Evolutionary conservation across 2,329 filamentous ascomycete genomes (phyloP).

Genomic region (Huntiella bhutanensis): DNA sequence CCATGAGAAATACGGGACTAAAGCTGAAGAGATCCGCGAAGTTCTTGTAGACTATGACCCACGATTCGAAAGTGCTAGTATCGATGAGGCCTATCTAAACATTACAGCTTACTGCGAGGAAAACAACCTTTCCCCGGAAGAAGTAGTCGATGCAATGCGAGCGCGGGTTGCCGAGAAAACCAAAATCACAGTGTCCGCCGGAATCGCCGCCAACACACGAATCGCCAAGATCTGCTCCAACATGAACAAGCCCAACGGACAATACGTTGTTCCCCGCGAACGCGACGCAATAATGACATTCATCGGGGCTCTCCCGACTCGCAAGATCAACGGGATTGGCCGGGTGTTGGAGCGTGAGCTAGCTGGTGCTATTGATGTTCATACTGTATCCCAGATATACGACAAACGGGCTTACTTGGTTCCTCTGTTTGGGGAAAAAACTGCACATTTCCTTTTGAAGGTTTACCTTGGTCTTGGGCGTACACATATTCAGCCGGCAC

Average conservation of each 20-base stretch:
- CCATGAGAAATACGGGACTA: slow-evolving; percentile 77
- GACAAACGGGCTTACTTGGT: slow-evolving; percentile 51
- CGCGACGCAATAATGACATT: slow-evolving; percentile 62
- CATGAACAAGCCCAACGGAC: slow-evolving; percentile 89
- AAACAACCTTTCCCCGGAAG: slow-evolving; percentile 48
- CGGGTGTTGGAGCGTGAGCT: slow-evolving; percentile 85
- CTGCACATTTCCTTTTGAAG: slow-evolving; percentile 66
- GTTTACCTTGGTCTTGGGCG: slow-evolving; percentile 75
- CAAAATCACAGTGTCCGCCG: slow-evolving; percentile 77
- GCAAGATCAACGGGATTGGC: slow-evolving; percentile 91
- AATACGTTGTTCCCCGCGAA: slow-evolving; percentile 58
- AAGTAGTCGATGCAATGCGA: slow-evolving; percentile 60
- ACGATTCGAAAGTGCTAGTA: slow-evolving; percentile 79
- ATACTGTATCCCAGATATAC: slow-evolving; percentile 78
- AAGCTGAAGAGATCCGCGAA: slow-evolving; percentile 70
- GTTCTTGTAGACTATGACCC: slow-evolving; percentile 78
- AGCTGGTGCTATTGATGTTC: slow-evolving; percentile 61
- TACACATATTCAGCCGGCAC: slow-evolving; percentile 67
- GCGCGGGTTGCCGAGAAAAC: slow-evolving; percentile 56
- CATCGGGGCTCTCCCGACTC: slow-evolving; percentile 63
- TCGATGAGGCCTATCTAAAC: slow-evolving; percentile 93
- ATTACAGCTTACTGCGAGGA: slow-evolving; percentile 69
- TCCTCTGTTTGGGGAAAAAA: slow-evolving; percentile 77
- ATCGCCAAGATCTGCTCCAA: slow-evolving; percentile 93
- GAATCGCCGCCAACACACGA: slow-evolving; percentile 83